Evolutionary conservation across 1,139 yeast genomes (phyloP).

Genomic region (Lodderomyces oxycetoniae): DNA sequence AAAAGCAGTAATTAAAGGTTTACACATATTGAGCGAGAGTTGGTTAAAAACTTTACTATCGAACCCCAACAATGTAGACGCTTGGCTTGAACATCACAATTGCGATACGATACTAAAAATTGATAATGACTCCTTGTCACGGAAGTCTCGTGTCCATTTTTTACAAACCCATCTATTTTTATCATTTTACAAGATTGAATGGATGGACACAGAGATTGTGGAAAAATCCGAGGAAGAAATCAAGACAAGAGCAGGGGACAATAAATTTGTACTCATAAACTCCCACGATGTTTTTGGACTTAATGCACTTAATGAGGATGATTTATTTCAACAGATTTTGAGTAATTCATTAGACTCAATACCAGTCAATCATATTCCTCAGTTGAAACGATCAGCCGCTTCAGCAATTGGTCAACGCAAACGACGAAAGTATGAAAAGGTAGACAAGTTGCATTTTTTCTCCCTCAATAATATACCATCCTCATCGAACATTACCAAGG

Average conservation of each 20-base stretch:
- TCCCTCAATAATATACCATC: conserved; percentile 19
- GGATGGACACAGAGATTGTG: conserved; percentile 10
- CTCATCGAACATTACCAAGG: conserved; percentile 1
- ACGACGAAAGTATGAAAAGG: conserved; percentile 30
- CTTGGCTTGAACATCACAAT: conserved; percentile 22
- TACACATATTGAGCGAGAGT: conserved; percentile 22
- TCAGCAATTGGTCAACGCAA: conserved; percentile 17
- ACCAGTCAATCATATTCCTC: conserved; percentile 7
- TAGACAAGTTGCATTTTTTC: conserved; percentile 31
- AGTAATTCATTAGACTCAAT: conserved; percentile 6
- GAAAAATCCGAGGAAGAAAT: conserved; percentile 13
- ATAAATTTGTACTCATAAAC: conserved; percentile 9
- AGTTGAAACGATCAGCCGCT: conserved; percentile 8
- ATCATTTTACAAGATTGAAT: conserved; percentile 6
- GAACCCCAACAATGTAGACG: conserved; percentile 14
- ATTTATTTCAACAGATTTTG: conserved; percentile 12
- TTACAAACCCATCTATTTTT: conserved; percentile 14
- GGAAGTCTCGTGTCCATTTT: conserved; percentile 13
- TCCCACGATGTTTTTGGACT: conserved; percentile 4
- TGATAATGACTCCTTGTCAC: conserved; percentile 15
- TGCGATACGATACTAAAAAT: conserved; percentile 18
- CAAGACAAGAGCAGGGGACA: conserved; percentile 12
- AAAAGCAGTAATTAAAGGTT: conserved; percentile 23
- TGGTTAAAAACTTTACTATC: conserved; percentile 22
- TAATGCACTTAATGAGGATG: conserved; percentile 7